Conservation (phyloP, 768 basidiomycete genomes). For the Clitopilus hobsonii region DNA sequence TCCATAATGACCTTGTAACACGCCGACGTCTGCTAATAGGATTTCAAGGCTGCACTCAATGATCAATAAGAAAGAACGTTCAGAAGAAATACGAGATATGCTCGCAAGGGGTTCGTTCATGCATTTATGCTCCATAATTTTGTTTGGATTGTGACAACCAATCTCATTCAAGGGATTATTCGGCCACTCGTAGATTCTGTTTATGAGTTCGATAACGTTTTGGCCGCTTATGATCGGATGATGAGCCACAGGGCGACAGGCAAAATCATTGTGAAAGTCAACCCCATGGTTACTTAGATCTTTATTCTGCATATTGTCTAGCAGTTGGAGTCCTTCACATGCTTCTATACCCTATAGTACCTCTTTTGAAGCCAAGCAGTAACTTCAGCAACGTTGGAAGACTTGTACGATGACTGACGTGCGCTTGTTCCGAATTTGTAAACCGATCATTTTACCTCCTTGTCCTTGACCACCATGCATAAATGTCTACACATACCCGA, state of each 20-base stretch:
- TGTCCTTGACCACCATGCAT: too few species aligned
- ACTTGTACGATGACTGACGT: too few species aligned
- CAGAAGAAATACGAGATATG: slow-evolving; percentile 29
- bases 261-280: slow-evolving; percentile 49
- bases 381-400: too few species aligned
- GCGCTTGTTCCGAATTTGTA: too few species aligned
- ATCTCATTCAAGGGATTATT: slow-evolving; percentile 35
- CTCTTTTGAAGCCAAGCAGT: too few species aligned
- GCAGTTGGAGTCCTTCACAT: too few species aligned
- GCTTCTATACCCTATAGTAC: too few species aligned
- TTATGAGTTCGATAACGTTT: slow-evolving; percentile 47
- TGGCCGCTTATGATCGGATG: slow-evolving; percentile 59
- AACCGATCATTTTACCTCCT: too few species aligned
- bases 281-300: not conserved
- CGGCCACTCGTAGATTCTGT: slow-evolving; percentile 56
- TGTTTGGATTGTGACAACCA: not conserved
- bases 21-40: not conserved
- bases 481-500: not conserved
- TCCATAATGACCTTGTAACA: too few species aligned
- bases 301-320: too few species aligned
- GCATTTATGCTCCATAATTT: too few species aligned
- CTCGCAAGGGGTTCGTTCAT: slow-evolving; percentile 35
- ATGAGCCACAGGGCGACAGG: slow-evolving; percentile 55
- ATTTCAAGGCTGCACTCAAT: slow-evolving; percentile 26
- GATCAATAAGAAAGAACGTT: slow-evolving; percentile 25